Evolutionary conservation across 305 asterid genomes (phyloP).

Genomic region (Fraxinus sp.): DNA sequence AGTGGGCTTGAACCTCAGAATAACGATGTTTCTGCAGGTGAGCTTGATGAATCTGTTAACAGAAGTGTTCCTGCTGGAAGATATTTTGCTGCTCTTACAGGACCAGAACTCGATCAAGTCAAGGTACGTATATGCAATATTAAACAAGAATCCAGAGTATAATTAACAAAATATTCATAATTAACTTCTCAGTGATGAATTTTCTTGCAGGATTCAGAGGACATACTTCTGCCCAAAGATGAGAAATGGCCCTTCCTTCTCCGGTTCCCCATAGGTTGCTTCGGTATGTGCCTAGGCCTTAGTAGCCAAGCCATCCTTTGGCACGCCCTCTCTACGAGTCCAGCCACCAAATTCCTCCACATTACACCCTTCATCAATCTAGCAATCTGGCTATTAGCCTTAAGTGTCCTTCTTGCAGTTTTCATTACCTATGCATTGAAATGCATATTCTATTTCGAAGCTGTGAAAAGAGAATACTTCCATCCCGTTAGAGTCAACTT

Average conservation of each 20-base stretch:
- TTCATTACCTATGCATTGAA: constrained; percentile 56
- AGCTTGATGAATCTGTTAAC: constrained; percentile 38
- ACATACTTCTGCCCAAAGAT: constrained; percentile 82
- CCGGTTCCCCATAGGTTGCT: constrained; percentile 88
- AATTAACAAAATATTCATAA: not conserved
- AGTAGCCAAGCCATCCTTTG: constrained; percentile 92
- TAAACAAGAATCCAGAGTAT: not conserved
- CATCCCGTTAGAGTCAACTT: constrained; percentile 87
- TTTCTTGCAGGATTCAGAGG: constrained; percentile 66
- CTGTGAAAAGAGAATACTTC: constrained; percentile 74
- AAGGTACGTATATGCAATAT: constrained; percentile 44
- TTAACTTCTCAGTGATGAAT: not conserved
- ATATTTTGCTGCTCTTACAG: constrained; percentile 90
- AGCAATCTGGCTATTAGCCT: constrained; percentile 63
- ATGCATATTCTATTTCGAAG: constrained; percentile 70
- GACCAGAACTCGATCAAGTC: constrained; percentile 92
- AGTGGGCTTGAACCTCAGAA: constrained; percentile 42
- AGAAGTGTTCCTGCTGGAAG: constrained; percentile 89
- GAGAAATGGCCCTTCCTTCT: constrained; percentile 90
- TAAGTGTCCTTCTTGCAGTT: constrained; percentile 49
- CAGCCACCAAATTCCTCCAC: constrained; percentile 68
- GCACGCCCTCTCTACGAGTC: constrained; percentile 59
- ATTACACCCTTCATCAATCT: constrained; percentile 64
- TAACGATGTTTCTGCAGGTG: constrained; percentile 27
- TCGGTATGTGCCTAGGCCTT: constrained; percentile 82